Base-by-base conservation (phyloP, 2,329 filamentous ascomycete genomes). In the Aspergillus unguis region DNA sequence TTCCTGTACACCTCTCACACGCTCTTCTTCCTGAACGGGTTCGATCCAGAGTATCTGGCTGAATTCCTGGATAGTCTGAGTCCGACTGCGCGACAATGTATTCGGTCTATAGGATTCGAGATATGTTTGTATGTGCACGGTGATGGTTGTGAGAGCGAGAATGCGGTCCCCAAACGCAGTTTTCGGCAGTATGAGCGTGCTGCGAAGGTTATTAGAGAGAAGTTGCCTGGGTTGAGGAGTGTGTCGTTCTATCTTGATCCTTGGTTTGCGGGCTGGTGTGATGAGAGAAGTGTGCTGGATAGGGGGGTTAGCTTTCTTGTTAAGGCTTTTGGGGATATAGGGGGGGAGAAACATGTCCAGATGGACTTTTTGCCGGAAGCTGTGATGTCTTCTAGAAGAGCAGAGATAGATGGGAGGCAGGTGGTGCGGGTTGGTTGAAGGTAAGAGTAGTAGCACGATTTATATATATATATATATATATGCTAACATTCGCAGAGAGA, bases 91-190 rank as follows among this genome's bases (percentile, higher is more conserved):
- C 63, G 65, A 23, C 47, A 41, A 2, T 62, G 62, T 26, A 68
- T 70, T 46, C 67, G 65, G 49, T 68, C 63, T 44, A 64, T 71
- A 29, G 68, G 68, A 10, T 71, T 71, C 44, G 68, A 71, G 57
- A 44, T 71, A 10, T 68, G 62, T 53, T 65, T 71, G 57, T 71
- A 71, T 49, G 68, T 71, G 25, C 68, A 71, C 17, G 17, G 17
- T 47, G 59, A 44, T 32, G 32, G 7, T 9, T 9, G 28, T 8
- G 41, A 29, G 25, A 6, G 8, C 6, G 37, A 9, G 31, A 6
- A 32, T 32, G 36, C 23, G 23, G 35, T 9, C n/a, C 17, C n/a
- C 65, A 71, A 71, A 50, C 65, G 67, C 6, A 61, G 63, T 0
- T 51, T 69, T 29, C 63, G 55, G 28, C 58, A 68, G 53, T 71